Percentiles rank a stretch among this genome's conserved stretches.
Evolutionary conservation across 2,329 filamentous ascomycete genomes (phyloP).

Genomic region (Neonectria coccinea): DNA sequence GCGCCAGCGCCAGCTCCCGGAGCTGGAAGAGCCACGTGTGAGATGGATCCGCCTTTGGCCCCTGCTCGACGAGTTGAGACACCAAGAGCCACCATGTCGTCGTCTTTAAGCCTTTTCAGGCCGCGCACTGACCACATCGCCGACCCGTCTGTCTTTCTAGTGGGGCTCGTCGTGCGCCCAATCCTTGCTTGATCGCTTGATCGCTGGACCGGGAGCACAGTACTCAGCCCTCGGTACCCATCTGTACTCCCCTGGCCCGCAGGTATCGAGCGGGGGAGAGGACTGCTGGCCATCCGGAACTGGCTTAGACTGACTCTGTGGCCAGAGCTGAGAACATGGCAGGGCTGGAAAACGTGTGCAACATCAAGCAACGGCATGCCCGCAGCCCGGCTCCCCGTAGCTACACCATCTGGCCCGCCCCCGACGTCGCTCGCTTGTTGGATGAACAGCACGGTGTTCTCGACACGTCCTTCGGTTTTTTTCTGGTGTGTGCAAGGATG

Average conservation of each 20-base stretch:
- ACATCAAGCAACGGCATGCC: slow-evolving; percentile 12
- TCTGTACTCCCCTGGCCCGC: slow-evolving; percentile 18
- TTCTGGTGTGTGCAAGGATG: background rate
- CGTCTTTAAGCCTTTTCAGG: slow-evolving; percentile 31
- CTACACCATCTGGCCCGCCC: background rate
- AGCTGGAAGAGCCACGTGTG: slow-evolving; percentile 42
- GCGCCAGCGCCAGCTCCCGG: slow-evolving; percentile 32
- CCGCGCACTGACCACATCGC: slow-evolving; percentile 30
- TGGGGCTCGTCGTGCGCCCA: slow-evolving; percentile 18
- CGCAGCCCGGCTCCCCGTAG: background rate
- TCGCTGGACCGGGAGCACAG: slow-evolving; percentile 1
- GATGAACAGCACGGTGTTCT: background rate
- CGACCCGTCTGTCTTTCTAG: slow-evolving; percentile 14
- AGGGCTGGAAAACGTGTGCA: slow-evolving; percentile 20
- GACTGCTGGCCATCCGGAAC: slow-evolving; percentile 4
- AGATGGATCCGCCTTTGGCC: slow-evolving; percentile 41
- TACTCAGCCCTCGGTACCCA: slow-evolving; percentile 26
- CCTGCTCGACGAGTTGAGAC: slow-evolving; percentile 41
- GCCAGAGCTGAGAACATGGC: slow-evolving; percentile 28
- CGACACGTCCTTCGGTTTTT: background rate
- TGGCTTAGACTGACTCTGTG: slow-evolving; percentile 7
- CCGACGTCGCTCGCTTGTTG: slow-evolving; percentile 3
- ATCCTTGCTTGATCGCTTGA: slow-evolving; percentile 27
- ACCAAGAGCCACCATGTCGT: slow-evolving; percentile 33
- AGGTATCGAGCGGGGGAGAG: background rate